A percentile compares a stretch with the other conserved stretches of the same genome.
phyloP scores from a whole-genome alignment of 306 rosid species.

The Cyclanthera cordifolia region DNA sequence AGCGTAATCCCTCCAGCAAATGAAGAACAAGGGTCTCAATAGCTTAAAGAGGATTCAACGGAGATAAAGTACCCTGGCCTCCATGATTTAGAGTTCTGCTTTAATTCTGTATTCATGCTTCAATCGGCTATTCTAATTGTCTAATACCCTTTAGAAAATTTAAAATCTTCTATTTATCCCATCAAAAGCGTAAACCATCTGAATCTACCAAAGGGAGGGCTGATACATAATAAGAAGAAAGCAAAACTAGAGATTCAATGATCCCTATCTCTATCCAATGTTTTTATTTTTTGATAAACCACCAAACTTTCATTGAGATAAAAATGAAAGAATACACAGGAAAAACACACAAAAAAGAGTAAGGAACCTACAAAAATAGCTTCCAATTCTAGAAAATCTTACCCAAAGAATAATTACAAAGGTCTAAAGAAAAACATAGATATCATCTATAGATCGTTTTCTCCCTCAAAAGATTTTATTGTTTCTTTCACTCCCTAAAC shows the following conservation, averaged over 20 bases:
- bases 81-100: background rate
- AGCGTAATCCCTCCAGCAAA: background rate
- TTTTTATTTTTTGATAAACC: too few relatives aligned
- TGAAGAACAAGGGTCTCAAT: background rate
- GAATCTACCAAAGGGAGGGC: background rate
- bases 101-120: background rate
- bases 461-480: too few relatives aligned
- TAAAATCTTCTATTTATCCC: background rate
- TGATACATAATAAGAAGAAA: background rate
- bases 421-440: too few relatives aligned
- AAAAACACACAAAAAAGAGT: too few relatives aligned
- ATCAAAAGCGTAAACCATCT: background rate
- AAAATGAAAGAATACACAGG: too few relatives aligned
- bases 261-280: slow-evolving; percentile 3
- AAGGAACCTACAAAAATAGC: too few relatives aligned
- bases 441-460: too few relatives aligned
- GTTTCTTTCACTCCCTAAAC: too few relatives aligned
- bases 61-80: background rate
- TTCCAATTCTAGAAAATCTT: too few relatives aligned
- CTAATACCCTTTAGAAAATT: background rate
- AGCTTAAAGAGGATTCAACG: background rate
- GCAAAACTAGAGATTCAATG: background rate
- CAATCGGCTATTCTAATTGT: background rate
- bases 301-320: too few relatives aligned
- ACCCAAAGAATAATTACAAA: too few relatives aligned